Evolutionary conservation across 805 yeast genomes (phyloP).

Genomic region (Kodamaea sagamina): DNA sequence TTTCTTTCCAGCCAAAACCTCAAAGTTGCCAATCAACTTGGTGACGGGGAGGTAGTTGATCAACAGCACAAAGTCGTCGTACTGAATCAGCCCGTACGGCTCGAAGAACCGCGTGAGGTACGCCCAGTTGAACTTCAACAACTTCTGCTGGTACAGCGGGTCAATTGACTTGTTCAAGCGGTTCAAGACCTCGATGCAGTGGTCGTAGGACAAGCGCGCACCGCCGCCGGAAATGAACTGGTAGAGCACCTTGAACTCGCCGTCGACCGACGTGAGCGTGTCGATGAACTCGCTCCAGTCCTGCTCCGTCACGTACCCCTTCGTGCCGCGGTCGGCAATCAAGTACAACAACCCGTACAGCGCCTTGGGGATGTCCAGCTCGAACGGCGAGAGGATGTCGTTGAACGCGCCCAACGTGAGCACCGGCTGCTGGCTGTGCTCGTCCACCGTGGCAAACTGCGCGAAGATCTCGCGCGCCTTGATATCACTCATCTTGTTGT

Average conservation of each 20-base stretch:
- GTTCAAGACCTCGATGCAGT: conserved; percentile 38
- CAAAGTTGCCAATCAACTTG: conserved; percentile 46
- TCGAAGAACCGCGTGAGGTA: conserved; percentile 43
- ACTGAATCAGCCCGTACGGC: conserved; percentile 40
- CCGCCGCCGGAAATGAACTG: conserved; percentile 40
- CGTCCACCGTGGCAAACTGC: conserved; percentile 37
- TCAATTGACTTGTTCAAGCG: conserved; percentile 43
- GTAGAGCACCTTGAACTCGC: conserved; percentile 53
- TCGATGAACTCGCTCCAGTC: conserved; percentile 79
- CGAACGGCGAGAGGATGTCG: conserved; percentile 42
- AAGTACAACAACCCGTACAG: conserved; percentile 62
- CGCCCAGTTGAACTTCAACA: conserved; percentile 44
- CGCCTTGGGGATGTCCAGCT: conserved; percentile 39
- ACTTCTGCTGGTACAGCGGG: conserved; percentile 42
- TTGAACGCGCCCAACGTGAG: conserved; percentile 40
- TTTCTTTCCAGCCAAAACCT: conserved; percentile 34
- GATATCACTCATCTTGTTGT: conserved; percentile 20
- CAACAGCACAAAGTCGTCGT: conserved; percentile 41
- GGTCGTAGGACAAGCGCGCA: conserved; percentile 30
- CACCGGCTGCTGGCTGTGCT: conserved; percentile 20
- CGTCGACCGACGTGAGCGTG: conserved; percentile 40
- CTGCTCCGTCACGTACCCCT: conserved; percentile 64
- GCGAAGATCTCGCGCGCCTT: conserved; percentile 30
- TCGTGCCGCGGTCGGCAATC: conserved; percentile 71
- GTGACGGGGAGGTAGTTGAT: conserved; percentile 47